Evolutionary conservation across 495 filamentous ascomycete species (phyloP).

Genomic region (Neurospora pannonica): DNA sequence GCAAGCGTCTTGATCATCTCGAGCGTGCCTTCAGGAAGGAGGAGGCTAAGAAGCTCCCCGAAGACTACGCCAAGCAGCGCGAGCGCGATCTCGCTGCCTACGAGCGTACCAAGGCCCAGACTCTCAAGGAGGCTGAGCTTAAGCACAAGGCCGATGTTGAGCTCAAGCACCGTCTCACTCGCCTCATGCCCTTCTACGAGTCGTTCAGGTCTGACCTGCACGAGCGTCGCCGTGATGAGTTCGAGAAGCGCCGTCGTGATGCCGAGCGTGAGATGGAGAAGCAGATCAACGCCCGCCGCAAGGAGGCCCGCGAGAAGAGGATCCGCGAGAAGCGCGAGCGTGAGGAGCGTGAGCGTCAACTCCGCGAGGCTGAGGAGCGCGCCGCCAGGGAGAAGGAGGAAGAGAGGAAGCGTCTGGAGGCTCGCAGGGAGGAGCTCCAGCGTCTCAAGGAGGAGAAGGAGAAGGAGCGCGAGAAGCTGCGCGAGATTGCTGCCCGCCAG

Average conservation of each 20-base stretch:
- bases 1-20: constrained; percentile 93
- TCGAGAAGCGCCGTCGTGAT: constrained; percentile 81
- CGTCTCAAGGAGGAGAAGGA: constrained; percentile 75
- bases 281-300: constrained; percentile 76
- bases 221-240: constrained; percentile 84
- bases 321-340: constrained; percentile 67
- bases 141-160: constrained; percentile 85
- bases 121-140: constrained; percentile 64
- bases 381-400: constrained; percentile 73
- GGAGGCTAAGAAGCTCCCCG: constrained; percentile 80
- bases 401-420: constrained; percentile 63
- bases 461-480: constrained; percentile 60
- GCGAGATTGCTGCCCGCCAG: constrained; percentile 42
- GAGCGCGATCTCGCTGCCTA: constrained; percentile 72
- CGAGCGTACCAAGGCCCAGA: constrained; percentile 65
- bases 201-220: constrained; percentile 68
- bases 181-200: constrained; percentile 74
- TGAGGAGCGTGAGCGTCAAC: constrained; percentile 67
- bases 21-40: constrained; percentile 95
- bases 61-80: constrained; percentile 80
- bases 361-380: constrained; percentile 78
- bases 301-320: constrained; percentile 69
- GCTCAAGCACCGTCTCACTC: constrained; percentile 80
- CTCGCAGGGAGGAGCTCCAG: constrained; percentile 46
- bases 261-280: constrained; percentile 84